Evolutionary conservation across 768 basidiomycete species (phyloP).

Genomic region (Mycena belliarum): DNA sequence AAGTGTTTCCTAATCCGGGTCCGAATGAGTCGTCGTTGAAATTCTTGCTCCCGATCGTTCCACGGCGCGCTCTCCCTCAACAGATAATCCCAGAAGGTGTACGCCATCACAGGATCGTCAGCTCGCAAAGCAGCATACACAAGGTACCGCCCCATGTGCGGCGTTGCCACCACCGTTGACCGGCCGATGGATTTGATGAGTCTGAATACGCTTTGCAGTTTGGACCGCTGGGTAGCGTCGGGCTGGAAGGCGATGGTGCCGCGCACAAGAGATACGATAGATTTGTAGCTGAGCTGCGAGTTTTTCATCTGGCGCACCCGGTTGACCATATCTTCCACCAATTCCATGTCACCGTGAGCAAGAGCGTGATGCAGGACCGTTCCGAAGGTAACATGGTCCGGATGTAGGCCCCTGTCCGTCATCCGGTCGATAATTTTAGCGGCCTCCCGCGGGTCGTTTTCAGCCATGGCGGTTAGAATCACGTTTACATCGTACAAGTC

Average conservation of each 20-base stretch:
- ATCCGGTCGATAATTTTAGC: conserved; percentile 52
- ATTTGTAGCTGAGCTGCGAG: conserved; percentile 45
- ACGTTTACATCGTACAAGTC: conserved; percentile 70
- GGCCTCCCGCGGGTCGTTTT: conserved; percentile 48
- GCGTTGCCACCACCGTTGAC: conserved; percentile 38
- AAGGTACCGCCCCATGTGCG: conserved; percentile 53
- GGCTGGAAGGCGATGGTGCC: conserved; percentile 33
- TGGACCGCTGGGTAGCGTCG: conserved; percentile 28
- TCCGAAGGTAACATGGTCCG: conserved; percentile 57
- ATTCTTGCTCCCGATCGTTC: conserved; percentile 47
- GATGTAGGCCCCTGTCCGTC: conserved; percentile 45
- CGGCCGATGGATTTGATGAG: conserved; percentile 41
- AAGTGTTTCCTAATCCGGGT: conserved; percentile 29
- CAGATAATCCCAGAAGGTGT: conserved; percentile 58
- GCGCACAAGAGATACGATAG: conserved; percentile 49
- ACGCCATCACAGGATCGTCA: conserved; percentile 53
- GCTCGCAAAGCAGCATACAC: conserved; percentile 50
- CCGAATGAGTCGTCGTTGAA: conserved; percentile 44
- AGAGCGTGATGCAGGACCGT: conserved; percentile 64
- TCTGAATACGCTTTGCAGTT: conserved; percentile 43
- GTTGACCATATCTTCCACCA: conserved; percentile 45
- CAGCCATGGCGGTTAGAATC: conserved; percentile 54
- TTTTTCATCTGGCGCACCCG: conserved; percentile 39
- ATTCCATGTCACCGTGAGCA: conserved; percentile 39
- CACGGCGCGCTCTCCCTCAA: conserved; percentile 47